phyloP scores from a whole-genome alignment of 345 rosid species.

The Dipteronia dyeriana region DNA sequence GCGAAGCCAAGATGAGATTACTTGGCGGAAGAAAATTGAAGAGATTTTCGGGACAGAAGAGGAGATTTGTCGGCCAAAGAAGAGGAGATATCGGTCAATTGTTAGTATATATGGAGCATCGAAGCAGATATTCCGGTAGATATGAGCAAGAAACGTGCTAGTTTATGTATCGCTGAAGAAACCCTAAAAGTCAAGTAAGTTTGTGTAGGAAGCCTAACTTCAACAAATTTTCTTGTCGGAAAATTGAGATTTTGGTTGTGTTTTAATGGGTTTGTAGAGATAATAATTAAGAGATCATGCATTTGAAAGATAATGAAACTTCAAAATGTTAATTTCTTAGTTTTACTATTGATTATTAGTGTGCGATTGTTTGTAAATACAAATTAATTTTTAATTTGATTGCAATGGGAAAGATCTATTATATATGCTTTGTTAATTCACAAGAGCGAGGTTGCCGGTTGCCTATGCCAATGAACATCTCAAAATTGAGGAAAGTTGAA shows the following conservation, averaged over 20 bases:
- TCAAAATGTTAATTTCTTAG: too few relatives aligned
- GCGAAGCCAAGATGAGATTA: constrained; percentile 25
- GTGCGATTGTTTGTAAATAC: too few relatives aligned
- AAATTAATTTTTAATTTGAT: too few relatives aligned
- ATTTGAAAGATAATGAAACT: too few relatives aligned
- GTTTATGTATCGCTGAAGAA: neutral
- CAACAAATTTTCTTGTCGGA: neutral
- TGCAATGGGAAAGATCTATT: neutral
- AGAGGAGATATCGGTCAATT: constrained; percentile 37
- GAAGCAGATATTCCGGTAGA: neutral
- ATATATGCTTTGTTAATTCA: neutral
- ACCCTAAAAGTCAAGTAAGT: neutral
- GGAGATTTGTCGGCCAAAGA: constrained; percentile 22
- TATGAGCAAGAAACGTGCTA: neutral
- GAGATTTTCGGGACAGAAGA: constrained; percentile 42
- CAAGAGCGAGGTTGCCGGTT: neutral
- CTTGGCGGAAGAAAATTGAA: constrained; percentile 34
- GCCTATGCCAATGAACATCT: too few relatives aligned
- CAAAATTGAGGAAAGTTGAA: neutral
- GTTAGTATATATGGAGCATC: constrained; percentile 33
- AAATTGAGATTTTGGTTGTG: neutral
- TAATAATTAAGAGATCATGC: too few relatives aligned
- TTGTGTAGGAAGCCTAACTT: neutral
- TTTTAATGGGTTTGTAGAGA: neutral
- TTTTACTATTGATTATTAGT: too few relatives aligned